Base-by-base conservation (phyloP, 257 asterid genomes). In the Dorcoceras hygrometricum region DNA sequence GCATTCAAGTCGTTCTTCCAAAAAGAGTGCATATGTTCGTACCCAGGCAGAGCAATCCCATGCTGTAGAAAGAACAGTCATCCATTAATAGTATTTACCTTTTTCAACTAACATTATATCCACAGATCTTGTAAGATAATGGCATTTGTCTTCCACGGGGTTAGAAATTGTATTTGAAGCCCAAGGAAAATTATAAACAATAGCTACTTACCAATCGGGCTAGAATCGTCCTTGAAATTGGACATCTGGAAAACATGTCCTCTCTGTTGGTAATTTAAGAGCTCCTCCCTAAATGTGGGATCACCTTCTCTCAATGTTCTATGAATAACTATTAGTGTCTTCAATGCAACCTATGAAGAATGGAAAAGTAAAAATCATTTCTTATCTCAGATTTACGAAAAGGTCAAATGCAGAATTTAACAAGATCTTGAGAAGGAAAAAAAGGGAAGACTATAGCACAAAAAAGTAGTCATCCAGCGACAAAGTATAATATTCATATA, bases 21-120 rank as follows among this genome's bases (percentile, higher is more conserved):
- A 65, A 75, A 77, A 83, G 65, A 83, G 83, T 50, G 83, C 88
- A 73, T 83, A 83, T 57, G 83, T 77, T 28, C 88, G 80, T 25
- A 80, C 88, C 88, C 88, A 83, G 2, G 72, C 88, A 67, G 88
- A 83, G 68, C 79, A 83, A 76, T 83, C 88, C 88, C 88, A 83
- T 20, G 88, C 88, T 83, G 75, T 50, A 66, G 57, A 39, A 55
- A 50, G 32, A n/a, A n/a, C 31, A 50, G 53, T 31, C 36, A 2
- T 31, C 36, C 36, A 31, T 31, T 8, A 31, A 24, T 26, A 14
- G 12, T 59, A 4, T 29, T 60, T 29, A 24, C 27, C 27, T 57
- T 16, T 57, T 24, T 57, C 0, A 29, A 23, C 7, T 57, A 23
- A 28, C 4, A n/a, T 28, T 28, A 28, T 2, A n/a, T 28, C 5